Conservation (phyloP, 1,284 basidiomycete genomes). For the Rhodotorula sp. region DNA sequence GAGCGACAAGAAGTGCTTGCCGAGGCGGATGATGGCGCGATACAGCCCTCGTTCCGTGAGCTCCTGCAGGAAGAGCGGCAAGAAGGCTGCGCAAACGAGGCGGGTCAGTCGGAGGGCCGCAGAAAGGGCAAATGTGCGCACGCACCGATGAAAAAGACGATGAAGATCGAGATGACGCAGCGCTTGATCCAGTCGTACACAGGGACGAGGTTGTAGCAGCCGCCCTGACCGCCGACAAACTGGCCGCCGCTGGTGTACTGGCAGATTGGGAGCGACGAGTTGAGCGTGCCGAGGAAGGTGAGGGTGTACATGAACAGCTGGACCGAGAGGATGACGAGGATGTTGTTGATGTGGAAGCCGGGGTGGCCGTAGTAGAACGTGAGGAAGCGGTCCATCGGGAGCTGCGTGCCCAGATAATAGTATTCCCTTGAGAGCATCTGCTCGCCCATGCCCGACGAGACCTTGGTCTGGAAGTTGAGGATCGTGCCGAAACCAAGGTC, state of each 20-base stretch:
- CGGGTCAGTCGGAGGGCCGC: not conserved
- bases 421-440: constrained; percentile 99
- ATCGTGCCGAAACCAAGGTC: constrained; percentile 99
- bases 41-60: constrained; percentile 86
- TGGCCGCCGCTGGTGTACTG: constrained; percentile 66
- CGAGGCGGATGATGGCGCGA: constrained; percentile 80
- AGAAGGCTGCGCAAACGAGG: constrained; percentile 33
- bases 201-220: constrained; percentile 85
- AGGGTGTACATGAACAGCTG: constrained; percentile 81
- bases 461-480: constrained; percentile 99
- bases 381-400: constrained; percentile 96
- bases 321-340: constrained; percentile 91
- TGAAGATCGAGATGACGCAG: constrained; percentile 92
- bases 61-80: constrained; percentile 80
- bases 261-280: constrained; percentile 74
- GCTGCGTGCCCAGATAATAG: constrained; percentile 98
- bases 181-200: constrained; percentile 90
- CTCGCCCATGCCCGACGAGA: constrained; percentile 99
- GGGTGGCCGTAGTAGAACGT: constrained; percentile 99
- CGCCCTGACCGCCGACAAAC: constrained; percentile 68
- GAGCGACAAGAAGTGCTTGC: constrained; percentile 85
- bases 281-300: constrained; percentile 87
- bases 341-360: constrained; percentile 99
- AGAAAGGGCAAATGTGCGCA: not conserved
- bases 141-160: constrained; percentile 81